Percentiles rank a stretch among this genome's conserved stretches.
phyloP scores from a whole-genome alignment of 2,329 filamentous ascomycete species.

The Fusarium transvaalense region DNA sequence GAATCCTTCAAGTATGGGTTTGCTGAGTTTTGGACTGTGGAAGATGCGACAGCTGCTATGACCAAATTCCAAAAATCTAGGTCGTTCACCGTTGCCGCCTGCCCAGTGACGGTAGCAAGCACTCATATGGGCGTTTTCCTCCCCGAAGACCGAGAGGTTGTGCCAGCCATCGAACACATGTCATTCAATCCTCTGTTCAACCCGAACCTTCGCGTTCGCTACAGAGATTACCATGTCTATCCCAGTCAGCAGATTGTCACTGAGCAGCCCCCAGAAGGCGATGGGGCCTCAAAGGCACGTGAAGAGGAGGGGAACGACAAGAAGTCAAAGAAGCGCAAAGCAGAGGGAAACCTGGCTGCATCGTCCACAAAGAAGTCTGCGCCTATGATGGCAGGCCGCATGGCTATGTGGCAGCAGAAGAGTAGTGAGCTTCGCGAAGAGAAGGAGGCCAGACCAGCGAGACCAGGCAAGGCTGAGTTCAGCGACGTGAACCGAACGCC shows the following conservation, averaged over 20 bases:
- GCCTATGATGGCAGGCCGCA: slow-evolving; percentile 60
- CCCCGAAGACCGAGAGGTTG: slow-evolving; percentile 72
- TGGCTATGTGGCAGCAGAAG: slow-evolving; percentile 61
- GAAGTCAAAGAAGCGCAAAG: slow-evolving; percentile 67
- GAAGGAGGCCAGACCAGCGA: slow-evolving; percentile 14
- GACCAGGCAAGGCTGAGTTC: slow-evolving; percentile 13
- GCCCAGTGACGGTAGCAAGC: slow-evolving; percentile 76
- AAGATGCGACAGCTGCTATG: slow-evolving; percentile 81
- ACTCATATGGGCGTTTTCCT: slow-evolving; percentile 90
- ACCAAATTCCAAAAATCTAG: slow-evolving; percentile 78
- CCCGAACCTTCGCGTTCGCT: slow-evolving; percentile 74
- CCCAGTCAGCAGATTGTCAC: slow-evolving; percentile 73
- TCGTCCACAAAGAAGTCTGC: slow-evolving; percentile 54
- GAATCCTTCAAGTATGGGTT: slow-evolving; percentile 87
- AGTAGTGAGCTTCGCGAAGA: slow-evolving; percentile 56
- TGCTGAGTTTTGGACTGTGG: slow-evolving; percentile 81
- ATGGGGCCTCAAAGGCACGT: slow-evolving; percentile 47
- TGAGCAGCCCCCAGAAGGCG: slow-evolving; percentile 58
- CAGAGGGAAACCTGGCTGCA: slow-evolving; percentile 54
- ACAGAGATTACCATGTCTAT: slow-evolving; percentile 82
- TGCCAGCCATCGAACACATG: slow-evolving; percentile 68
- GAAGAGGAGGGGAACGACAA: slow-evolving; percentile 52
- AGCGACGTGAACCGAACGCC: slow-evolving; percentile 40
- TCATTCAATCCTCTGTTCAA: slow-evolving; percentile 80
- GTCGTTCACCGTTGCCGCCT: slow-evolving; percentile 82